Conservation (phyloP, 1,139 yeast species). For the Zygosaccharomyces sapae region DNA sequence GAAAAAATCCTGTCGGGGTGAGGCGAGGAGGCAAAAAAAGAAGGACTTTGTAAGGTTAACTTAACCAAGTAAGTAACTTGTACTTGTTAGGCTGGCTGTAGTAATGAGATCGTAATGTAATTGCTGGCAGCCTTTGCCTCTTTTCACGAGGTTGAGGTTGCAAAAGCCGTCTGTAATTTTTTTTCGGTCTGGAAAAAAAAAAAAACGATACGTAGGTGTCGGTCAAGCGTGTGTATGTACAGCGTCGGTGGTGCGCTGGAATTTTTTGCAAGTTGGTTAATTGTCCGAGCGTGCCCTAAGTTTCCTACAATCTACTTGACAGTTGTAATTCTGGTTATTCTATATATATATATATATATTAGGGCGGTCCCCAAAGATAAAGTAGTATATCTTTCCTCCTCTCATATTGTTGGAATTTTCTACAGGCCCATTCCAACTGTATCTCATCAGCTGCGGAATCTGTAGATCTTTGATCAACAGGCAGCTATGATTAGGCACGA, state of each 20-base stretch:
- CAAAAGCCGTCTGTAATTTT: not conserved
- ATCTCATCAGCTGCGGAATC: not conserved
- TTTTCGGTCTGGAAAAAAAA: not conserved
- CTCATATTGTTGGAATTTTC: no score
- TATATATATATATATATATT: not conserved
- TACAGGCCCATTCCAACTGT: no score
- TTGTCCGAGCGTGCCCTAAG: not conserved
- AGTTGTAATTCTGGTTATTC: not conserved
- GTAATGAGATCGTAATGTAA: not conserved
- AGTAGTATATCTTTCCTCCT: no score
- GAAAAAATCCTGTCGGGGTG: not conserved
- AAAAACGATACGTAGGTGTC: not conserved
- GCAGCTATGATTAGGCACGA: slow-evolving; percentile 9
- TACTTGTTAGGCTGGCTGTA: not conserved
- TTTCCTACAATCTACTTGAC: not conserved
- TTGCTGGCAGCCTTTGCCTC: not conserved
- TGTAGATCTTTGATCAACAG: not conserved
- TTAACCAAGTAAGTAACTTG: not conserved
- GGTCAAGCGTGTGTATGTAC: not conserved
- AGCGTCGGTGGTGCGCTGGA: not conserved
- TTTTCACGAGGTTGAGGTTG: not conserved
- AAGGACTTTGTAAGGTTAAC: no score
- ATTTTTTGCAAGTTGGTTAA: not conserved
- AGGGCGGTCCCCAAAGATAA: no score
- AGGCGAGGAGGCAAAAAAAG: no score